Percentiles rank a stretch among this genome's conserved stretches.
phyloP scores from a whole-genome alignment of 208 protist species.

The Polymyxa betae region DNA sequence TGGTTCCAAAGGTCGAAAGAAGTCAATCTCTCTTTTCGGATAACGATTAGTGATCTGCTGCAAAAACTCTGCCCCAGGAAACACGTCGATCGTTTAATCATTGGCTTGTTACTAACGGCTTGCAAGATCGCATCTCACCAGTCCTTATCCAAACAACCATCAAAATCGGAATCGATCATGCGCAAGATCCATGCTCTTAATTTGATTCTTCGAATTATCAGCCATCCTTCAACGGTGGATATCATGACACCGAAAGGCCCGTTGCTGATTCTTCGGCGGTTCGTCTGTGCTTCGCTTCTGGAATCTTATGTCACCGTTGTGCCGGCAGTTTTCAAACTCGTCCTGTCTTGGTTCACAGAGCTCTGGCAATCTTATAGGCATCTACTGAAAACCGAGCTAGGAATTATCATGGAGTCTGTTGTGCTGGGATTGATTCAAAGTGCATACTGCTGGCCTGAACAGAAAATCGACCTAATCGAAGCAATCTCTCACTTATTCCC shows the following conservation, averaged over 20 bases:
- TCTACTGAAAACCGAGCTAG: conserved; percentile 36
- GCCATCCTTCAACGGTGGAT: not conserved
- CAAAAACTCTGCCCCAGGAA: not conserved
- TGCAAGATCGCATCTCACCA: conserved; percentile 29
- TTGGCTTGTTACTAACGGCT: conserved; percentile 32
- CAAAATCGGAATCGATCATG: conserved; percentile 51
- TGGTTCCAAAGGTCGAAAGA: not conserved
- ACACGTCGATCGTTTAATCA: conserved; percentile 2
- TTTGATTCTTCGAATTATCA: conserved; percentile 25
- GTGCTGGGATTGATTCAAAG: conserved; percentile 42
- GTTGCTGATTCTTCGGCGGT: conserved; percentile 43
- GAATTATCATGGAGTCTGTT: conserved; percentile 32
- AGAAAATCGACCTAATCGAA: conserved; percentile 53
- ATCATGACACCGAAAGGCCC: not conserved
- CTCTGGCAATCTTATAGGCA: conserved; percentile 14
- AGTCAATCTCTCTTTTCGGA: not conserved
- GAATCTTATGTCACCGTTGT: conserved; percentile 47
- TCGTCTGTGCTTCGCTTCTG: conserved; percentile 41
- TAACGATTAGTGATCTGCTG: not conserved
- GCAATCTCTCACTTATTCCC: not conserved
- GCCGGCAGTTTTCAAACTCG: conserved; percentile 28
- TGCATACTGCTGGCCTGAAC: conserved; percentile 22
- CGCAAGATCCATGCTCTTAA: conserved; percentile 38
- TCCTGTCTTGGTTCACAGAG: conserved; percentile 28
- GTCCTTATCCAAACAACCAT: not conserved